Evolutionary conservation across 2,329 filamentous ascomycete genomes (phyloP), one percentile per base, ranked within the genome.

Genomic region (Colletotrichum lentis): DNA sequence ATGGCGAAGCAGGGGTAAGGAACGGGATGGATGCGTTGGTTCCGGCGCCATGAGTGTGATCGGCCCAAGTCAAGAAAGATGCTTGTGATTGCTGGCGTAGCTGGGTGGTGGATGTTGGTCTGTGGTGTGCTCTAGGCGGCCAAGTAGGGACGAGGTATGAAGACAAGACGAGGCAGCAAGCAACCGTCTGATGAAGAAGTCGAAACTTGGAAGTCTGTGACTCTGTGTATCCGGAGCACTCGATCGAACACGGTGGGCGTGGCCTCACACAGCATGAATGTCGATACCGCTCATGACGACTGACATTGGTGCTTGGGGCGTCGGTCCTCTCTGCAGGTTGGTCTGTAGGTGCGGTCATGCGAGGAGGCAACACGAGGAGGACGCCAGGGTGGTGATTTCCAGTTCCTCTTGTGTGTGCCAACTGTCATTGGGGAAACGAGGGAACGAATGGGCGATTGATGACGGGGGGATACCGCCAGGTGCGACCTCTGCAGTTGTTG

Each of bases 1-100:
- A 68, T 61, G 49, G 22, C 6, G 35, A 20, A 20, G 22, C 47
- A 27, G 64, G 60, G 60, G 56, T 50, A 20, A 41, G 43, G 60
- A 37, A 54, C 74, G 73, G 74, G 72, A 73, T 70, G 70, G 71
- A 60, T 74, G 69, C 63, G 63, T 66, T 70, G 67, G 63, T 58
- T 49, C 63, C 47, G 64, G 52, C 22, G 47, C n/a, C 58, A 52
- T n/a, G 18, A 37, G 27, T 65, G 66, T 52, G 37, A 68, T 68
- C 62, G 31, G 58, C 43, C 49, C 59, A 54, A 59, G 37, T 46
- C 39, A 41, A 58, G 62, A 41, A 47, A 18, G 54, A 27, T 44
- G 54, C n/a, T 35, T 44, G 67, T 41, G 24, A 7, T n/a, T n/a
- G 24, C 46, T 22, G 27, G 35, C 20, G 39, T 1, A 6, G 31